Percentiles rank a stretch among this genome's conserved stretches.
phyloP scores from a whole-genome alignment of 306 rosid species.

The Sphenostylis stenocarpa region DNA sequence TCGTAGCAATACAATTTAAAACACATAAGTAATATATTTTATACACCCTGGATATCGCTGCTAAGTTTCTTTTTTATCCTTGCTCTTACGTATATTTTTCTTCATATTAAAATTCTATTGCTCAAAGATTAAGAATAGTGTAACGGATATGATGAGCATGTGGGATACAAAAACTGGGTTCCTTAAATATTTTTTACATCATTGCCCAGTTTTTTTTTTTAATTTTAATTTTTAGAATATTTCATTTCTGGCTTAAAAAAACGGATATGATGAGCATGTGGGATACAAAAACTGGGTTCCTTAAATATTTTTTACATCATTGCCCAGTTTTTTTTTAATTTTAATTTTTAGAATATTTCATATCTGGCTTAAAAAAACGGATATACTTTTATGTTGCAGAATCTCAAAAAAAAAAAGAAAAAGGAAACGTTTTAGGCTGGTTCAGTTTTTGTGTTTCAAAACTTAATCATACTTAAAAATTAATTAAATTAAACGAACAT shows the following conservation, averaged over 20 bases:
- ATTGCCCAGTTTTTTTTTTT: not conserved
- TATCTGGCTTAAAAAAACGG: not conserved
- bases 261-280: not conserved
- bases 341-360: not conserved
- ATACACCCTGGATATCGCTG: slow-evolving; percentile 11
- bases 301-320: not conserved
- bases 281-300: not conserved
- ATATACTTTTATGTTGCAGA: not conserved
- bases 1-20: slow-evolving; percentile 6
- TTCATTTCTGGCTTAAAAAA: not conserved
- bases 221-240: not conserved
- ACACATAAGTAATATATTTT: not conserved
- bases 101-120: not conserved
- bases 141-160: not conserved
- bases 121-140: not conserved
- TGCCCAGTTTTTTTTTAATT: not conserved
- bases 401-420: not conserved
- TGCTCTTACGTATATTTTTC: not conserved
- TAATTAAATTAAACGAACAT: not conserved
- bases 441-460: not conserved
- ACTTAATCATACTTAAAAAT: not conserved
- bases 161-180: not conserved
- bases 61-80: not conserved
- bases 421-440: not conserved
- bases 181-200: not conserved